Conservation (phyloP, 129 eudicot genomes). For the Lonicera japonica region DNA sequence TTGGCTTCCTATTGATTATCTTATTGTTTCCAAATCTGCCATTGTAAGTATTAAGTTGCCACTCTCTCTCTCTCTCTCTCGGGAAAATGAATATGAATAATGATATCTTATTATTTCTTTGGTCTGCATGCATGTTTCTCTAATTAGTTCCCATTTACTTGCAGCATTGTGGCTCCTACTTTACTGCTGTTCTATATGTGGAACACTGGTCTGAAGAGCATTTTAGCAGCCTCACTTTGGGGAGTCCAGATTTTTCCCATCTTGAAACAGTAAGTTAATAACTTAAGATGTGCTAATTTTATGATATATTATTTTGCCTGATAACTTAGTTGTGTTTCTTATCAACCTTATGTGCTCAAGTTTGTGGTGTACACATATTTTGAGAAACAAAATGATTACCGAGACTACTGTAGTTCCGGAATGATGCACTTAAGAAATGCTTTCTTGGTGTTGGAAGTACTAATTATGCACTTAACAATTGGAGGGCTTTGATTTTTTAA, state of each 20-base stretch:
- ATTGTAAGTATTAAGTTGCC: constrained; percentile 49
- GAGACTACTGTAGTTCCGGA: not conserved
- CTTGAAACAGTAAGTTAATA: constrained; percentile 54
- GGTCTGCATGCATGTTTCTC: not conserved
- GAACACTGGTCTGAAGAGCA: constrained; percentile 99
- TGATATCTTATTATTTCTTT: constrained; percentile 4
- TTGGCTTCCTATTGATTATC: constrained; percentile 88
- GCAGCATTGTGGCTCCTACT: constrained; percentile 88
- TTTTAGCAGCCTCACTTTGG: constrained; percentile 65
- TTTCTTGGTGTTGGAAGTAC: no score
- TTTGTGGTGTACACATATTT: not conserved
- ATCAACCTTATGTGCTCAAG: not conserved
- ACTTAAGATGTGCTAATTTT: not conserved
- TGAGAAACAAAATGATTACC: not conserved
- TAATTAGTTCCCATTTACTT: constrained; percentile 6
- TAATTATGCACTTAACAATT: no score
- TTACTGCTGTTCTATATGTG: constrained; percentile 89
- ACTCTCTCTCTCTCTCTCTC: not conserved
- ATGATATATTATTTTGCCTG: not conserved
- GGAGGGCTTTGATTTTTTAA: no score
- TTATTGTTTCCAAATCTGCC: constrained; percentile 75
- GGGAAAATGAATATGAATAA: not conserved
- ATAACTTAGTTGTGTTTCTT: not conserved
- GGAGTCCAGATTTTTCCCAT: constrained; percentile 90
- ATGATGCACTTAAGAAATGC: not conserved